phyloP scores from a whole-genome alignment of 2,329 filamentous ascomycete genomes.

The Aspergillus novoparasiticus region DNA sequence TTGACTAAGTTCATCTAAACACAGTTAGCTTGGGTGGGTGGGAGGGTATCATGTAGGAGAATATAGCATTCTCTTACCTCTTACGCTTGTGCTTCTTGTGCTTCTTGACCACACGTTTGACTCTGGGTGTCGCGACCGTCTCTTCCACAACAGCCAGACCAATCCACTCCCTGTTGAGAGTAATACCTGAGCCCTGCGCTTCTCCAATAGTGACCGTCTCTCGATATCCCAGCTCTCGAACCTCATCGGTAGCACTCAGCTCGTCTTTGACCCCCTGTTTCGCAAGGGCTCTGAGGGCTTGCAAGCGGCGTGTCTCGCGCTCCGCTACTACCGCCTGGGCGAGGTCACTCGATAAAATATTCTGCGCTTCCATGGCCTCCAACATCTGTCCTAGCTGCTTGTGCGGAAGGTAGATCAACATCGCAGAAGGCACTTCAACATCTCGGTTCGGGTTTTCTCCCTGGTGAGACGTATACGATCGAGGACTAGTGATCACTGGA shows the following conservation, averaged over 20 bases:
- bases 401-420: slow-evolving; percentile 33
- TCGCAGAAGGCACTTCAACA: slow-evolving; percentile 25
- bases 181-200: background rate
- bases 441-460: slow-evolving; percentile 19
- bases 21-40: background rate
- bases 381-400: slow-evolving; percentile 24
- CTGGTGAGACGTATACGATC: slow-evolving; percentile 17
- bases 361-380: slow-evolving; percentile 18
- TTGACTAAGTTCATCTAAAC: background rate
- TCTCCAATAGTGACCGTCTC: slow-evolving; percentile 22
- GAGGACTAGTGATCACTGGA: slow-evolving; percentile 19
- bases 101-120: background rate
- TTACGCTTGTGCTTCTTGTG: background rate
- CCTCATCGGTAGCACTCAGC: slow-evolving; percentile 2
- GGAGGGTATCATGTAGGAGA: background rate
- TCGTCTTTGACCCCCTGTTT: background rate
- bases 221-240: slow-evolving; percentile 24
- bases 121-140: background rate
- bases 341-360: slow-evolving; percentile 18
- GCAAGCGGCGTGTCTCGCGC: slow-evolving; percentile 32
- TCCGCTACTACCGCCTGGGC: slow-evolving; percentile 27
- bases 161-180: slow-evolving; percentile 21
- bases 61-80: background rate
- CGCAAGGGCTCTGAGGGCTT: slow-evolving; percentile 21
- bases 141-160: slow-evolving; percentile 11